These are phyloP conservation scores for Dendrobium chrysotoxum DNA, from an alignment of 106 monocot genomes.

Conservation along the genomic window DNA sequence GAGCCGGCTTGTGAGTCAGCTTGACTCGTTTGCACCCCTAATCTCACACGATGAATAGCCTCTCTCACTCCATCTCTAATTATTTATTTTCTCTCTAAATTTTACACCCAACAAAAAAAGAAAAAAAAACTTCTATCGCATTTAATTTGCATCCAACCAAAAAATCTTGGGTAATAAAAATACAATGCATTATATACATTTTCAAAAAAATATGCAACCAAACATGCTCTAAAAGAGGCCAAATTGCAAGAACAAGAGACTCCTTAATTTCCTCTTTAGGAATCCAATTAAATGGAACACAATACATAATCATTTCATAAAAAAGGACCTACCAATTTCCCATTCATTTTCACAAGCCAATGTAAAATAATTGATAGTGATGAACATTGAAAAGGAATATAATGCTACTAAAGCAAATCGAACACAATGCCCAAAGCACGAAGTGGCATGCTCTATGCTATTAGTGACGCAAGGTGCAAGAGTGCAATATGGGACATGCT, in stretches of 20 bases:
- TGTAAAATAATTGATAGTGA: neutral
- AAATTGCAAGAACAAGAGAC: conserved; percentile 12
- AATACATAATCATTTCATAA: neutral
- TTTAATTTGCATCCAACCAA: neutral
- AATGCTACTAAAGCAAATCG: neutral
- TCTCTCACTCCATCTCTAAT: neutral
- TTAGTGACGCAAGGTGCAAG: neutral
- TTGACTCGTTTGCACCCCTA: too few species aligned
- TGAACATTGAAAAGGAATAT: neutral
- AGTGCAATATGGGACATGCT: neutral
- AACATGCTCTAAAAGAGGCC: neutral
- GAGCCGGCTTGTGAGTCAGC: too few species aligned
- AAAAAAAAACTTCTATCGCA: neutral
- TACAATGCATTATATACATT: conserved; percentile 1
- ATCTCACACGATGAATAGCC: too few species aligned
- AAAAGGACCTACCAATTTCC: neutral
- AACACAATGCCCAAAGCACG: neutral
- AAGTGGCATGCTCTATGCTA: neutral
- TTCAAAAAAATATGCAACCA: neutral
- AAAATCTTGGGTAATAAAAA: neutral
- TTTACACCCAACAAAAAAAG: neutral
- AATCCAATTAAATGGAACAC: neutral
- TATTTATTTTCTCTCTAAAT: neutral
- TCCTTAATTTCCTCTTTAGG: conserved; percentile 14
- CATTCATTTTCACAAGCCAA: neutral